Evolutionary conservation across 352 stramenopile species (phyloP).

Genomic region (Phytophthora hybrid): DNA sequence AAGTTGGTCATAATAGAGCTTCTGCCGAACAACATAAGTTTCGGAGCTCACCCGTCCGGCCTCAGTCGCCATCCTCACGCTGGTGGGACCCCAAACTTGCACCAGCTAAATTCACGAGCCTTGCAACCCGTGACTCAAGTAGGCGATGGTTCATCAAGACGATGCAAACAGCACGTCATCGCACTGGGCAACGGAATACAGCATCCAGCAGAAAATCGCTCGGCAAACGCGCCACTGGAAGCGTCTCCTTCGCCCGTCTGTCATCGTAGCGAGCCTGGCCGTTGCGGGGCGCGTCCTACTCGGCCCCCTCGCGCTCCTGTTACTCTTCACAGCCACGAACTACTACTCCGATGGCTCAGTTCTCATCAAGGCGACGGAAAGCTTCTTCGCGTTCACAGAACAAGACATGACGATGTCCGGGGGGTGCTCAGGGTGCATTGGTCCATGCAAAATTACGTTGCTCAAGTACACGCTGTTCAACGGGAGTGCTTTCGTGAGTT

Average conservation of each 20-base stretch:
- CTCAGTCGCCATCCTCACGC: too few species aligned
- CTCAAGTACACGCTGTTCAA: conserved; percentile 33
- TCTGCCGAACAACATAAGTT: too few species aligned
- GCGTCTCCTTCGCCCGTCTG: neutral
- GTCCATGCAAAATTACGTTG: conserved; percentile 24
- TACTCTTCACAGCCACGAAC: neutral
- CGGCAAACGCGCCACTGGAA: neutral
- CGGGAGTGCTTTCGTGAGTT: conserved; percentile 13
- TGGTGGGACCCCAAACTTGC: too few species aligned
- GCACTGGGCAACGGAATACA: too few species aligned
- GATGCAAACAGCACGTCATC: too few species aligned
- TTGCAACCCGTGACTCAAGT: too few species aligned
- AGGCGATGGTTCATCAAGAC: too few species aligned
- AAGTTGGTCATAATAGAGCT: too few species aligned
- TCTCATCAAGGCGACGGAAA: neutral
- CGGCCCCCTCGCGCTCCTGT: neutral
- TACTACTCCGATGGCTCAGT: neutral
- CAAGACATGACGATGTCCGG: conserved; percentile 20
- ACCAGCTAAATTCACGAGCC: too few species aligned
- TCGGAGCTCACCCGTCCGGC: too few species aligned
- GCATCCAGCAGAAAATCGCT: too few species aligned
- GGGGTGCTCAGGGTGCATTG: conserved; percentile 19
- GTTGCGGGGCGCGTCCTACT: neutral
- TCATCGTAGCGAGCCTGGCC: neutral
- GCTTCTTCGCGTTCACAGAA: conserved; percentile 24